Evolutionary conservation across 768 basidiomycete genomes (phyloP), one percentile per base, ranked within the genome.

Genomic region (Inosperma sp.): DNA sequence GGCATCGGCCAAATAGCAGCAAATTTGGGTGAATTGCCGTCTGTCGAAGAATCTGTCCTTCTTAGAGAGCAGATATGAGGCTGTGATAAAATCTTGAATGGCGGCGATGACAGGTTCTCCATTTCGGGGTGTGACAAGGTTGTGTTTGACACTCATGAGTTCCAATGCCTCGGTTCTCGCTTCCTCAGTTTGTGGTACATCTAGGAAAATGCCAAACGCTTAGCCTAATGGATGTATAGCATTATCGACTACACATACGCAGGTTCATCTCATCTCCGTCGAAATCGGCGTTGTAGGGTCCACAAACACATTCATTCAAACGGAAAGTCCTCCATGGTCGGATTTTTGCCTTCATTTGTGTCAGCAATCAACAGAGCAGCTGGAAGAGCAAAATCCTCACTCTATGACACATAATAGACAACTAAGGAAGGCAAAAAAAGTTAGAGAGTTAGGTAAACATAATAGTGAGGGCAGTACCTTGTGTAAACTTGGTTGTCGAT

Each of bases 221-320:
- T 41, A 13, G 30, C 25, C 19, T 14, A 45, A 22, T 23, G 26
- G 21, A 5, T 7, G 2, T 3, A 23, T 3, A 12, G 13, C 19
- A 19, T n/a, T 7, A 30, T 12, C 53, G 39, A 25, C 13, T 44
- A 23, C 7, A 65, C 90, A 61, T 62, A 94, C 95, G 96, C 61
- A 99, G 73, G 70, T 99, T 99, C 96, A 99, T 99, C 67, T 99
- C 96, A 65, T 99, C 96, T 54, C 96, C 96, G 65, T 99, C 96
- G 57, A 99, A 99, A 75, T 99, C 96, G 42, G 96, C 96, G 63
- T 97, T 97, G 71, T 97, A 98, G 7, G 96, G 96, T 40, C 91
- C 93, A 69, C 96, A 99, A 7, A 97, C 96, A 81, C 96, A 99
- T 66, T 99, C 96, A 63, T 99, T 99, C 49, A 99, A 71, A 26